Base-by-base conservation (phyloP, 306 rosid genomes). In the Malus domestica region DNA sequence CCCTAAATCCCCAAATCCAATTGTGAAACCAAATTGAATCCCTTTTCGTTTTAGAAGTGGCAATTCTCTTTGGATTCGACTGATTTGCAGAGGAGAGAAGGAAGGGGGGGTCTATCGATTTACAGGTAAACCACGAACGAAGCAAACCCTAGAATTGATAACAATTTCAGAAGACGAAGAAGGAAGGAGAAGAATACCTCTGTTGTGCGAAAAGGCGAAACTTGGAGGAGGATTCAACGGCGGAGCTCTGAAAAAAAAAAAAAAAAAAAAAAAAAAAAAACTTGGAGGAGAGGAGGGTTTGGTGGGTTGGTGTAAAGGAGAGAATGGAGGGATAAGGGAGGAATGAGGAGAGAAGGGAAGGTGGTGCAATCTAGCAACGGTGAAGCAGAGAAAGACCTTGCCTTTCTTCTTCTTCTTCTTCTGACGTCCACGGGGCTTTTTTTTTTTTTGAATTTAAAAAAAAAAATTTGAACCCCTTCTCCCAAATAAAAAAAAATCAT, bases 1-100 rank as follows among this genome's bases (percentile, higher is more conserved):
- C 68, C 67, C 49, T 62, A 57, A 75, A 59, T 70, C 55, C 70
- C 61, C 62, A 73, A 70, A 59, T 58, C 62, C 22, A 55, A 54
- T 63, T 38, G 60, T 27, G 38, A 35, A 6, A 4, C 32, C 7
- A 42, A 46, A 54, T 23, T 14, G 55, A 22, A 12, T 23, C 46
- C 11, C 42, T 49, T 4, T 71, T 32, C 32, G 16, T 8, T 10
- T 35, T 4, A 3, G 10, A 13, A 59, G 7, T 65, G 19, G 10
- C 19, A 35, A 66, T 18, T 52, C 78, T 38, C 68, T 10, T 55
- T 75, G 27, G 11, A 45, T 49, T 63, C 40, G 22, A 70, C 60
- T 72, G 76, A 77, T 62, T n/a, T 38, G 49, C 29, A 27, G 29
- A 27, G 29, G 29, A 27, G 29, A 27, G 29, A 27, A 27, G 29